Evolutionary conservation across 768 basidiomycete species (phyloP).

Genomic region (Tricholoma saponaceum): DNA sequence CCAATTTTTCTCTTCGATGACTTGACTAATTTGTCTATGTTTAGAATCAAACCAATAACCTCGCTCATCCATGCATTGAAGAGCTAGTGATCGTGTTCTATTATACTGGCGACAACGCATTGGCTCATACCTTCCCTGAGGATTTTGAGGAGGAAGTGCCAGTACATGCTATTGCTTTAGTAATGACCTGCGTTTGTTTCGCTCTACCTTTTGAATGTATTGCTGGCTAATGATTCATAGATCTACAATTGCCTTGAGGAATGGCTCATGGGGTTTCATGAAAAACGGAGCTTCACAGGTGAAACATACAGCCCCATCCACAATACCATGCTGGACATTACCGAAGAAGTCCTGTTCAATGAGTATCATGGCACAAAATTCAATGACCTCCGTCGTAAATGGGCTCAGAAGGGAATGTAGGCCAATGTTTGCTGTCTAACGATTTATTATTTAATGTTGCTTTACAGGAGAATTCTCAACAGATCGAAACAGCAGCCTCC

Average conservation of each 20-base stretch:
- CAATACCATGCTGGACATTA: slow-evolving; percentile 1
- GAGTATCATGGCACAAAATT: slow-evolving; percentile 6
- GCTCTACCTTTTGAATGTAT: not conserved
- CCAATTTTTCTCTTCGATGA: not conserved
- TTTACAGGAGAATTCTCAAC: not conserved
- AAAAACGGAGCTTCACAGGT: not conserved
- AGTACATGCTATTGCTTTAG: slow-evolving; percentile 4
- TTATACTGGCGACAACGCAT: not conserved
- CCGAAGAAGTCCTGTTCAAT: slow-evolving; percentile 1
- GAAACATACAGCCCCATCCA: slow-evolving; percentile 1
- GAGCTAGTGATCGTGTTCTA: slow-evolving; percentile 5
- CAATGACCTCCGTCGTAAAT: not conserved
- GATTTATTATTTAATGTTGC: not conserved
- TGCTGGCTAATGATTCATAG: not conserved
- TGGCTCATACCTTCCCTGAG: slow-evolving; percentile 7
- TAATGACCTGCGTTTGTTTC: slow-evolving; percentile 8
- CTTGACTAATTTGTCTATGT: not conserved
- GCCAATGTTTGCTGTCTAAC: not conserved
- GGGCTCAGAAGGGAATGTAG: slow-evolving; percentile 10
- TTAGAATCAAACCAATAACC: slow-evolving; percentile 2
- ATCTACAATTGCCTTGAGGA: not conserved
- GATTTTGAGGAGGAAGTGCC: slow-evolving; percentile 9
- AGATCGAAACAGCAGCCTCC: not conserved
- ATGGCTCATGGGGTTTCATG: not conserved
- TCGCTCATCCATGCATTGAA: slow-evolving; percentile 6